Evolutionary conservation across 208 protist species (phyloP), one percentile per base, ranked within the genome.

Genomic region (Leishmania tarentolae): DNA sequence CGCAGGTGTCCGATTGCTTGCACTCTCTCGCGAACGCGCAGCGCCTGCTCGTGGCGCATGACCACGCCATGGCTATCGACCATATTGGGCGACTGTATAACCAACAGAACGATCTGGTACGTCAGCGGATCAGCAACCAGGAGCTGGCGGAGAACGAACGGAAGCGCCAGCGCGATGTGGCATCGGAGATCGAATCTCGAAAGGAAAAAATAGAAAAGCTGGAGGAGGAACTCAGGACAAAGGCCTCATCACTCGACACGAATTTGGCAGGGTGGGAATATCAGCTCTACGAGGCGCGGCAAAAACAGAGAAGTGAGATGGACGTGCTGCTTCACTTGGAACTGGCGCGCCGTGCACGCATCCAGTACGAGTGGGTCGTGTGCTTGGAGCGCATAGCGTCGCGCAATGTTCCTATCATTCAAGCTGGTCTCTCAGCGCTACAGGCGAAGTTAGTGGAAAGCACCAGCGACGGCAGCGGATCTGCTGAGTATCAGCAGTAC

Each of bases 261-360:
- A 87, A 92, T 40, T 73, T 97, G 35, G 94, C 94, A 3, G 85
- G 84, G 40, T 95, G 92, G 91, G 92, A 97, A 80, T 94, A 97
- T 61, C 86, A 90, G 65, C 85, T 97, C 17, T 89, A 91, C 70
- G 89, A 91, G 57, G 91, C 94, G 24, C 74, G 81, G 42, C 88
- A 92, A 63, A 65, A 84, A 31, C 81, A 91, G 59, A 81, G 92
- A 3, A 87, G 79, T 15, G 85, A 85, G 57, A 40, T 88, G 65
- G 90, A 88, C 35, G 57, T 95, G 52, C 82, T 97, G 35, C 15
- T 91, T 0, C 69, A 83, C 40, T 52, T 80, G 31, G 92, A 97
- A 86, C 53, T 80, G 40, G 79, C 84, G 4, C 81, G 77, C 9
- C 90, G 94, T 6, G 88, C 79, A 7, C 87, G 89, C 1, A 79